Base-by-base conservation (phyloP, 139 green algal genomes). In the Nannochloris sp. region DNA sequence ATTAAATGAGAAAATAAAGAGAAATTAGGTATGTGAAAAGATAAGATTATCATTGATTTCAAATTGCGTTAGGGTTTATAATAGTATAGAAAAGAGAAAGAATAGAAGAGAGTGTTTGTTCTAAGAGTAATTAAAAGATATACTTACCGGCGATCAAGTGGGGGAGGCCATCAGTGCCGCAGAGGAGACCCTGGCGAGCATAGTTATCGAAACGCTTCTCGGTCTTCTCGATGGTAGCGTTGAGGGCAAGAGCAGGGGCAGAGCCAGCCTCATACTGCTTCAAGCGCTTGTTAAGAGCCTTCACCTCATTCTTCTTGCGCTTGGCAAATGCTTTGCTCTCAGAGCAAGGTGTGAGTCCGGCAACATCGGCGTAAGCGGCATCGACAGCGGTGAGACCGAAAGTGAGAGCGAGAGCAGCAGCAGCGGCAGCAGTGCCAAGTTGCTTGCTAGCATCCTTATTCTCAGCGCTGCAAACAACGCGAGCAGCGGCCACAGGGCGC, bases 121-220 rank as follows among this genome's bases (percentile, higher is more conserved):
- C n/a, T n/a, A n/a, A n/a, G n/a, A n/a, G n/a, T n/a, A n/a, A n/a
- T n/a, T n/a, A n/a, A n/a, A n/a, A n/a, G n/a, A n/a, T n/a, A n/a
- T n/a, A n/a, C n/a, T n/a, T n/a, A n/a, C n/a, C n/a, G 33, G 93
- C 83, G 64, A 99, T 99, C 46, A 99, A 83, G 80, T 99, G 94
- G 15, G 94, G 94, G 53, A 97, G 86, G 36, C 94, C 94, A 65
- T 99, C 94, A 38, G 83, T 85, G 62, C 94, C 94, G 86, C 94
- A 99, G 64, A 99, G 92, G 72, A 99, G 83, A 55, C 87, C 86
- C 37, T 85, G 65, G 64, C 88, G 89, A 27, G 65, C 87, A 81
- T 98, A 99, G 72, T 88, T 94, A 29, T 77, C 83, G 68, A 98
- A 99, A 54, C 94, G 86, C 55, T 77, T 81, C 76, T 98, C 83